Evolutionary conservation across 352 stramenopile species (phyloP).

Genomic region (Pythium aristosporum): DNA sequence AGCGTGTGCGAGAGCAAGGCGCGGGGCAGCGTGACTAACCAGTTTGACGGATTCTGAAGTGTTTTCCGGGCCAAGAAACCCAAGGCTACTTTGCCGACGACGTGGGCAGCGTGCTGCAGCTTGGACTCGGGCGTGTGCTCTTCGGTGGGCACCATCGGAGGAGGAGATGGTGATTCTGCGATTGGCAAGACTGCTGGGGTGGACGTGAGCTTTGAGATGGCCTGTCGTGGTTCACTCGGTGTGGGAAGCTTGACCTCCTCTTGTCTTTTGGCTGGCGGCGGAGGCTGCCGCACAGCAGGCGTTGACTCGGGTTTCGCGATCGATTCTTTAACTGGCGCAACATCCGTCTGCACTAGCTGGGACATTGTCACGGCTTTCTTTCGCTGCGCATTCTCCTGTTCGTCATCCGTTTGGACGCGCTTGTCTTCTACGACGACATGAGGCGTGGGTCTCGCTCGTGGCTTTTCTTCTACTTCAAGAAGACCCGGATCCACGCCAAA

Average conservation of each 20-base stretch:
- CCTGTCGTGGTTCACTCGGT: neutral
- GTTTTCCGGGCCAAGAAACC: slow-evolving; percentile 41
- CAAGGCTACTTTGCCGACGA: slow-evolving; percentile 50
- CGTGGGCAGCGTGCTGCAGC: slow-evolving; percentile 39
- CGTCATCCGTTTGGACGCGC: slow-evolving; percentile 54
- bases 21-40: slow-evolving; percentile 43
- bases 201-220: neutral
- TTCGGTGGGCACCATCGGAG: neutral
- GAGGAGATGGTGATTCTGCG: slow-evolving; percentile 5
- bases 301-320: slow-evolving; percentile 10
- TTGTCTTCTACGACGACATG: slow-evolving; percentile 41
- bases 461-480: slow-evolving; percentile 15
- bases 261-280: neutral
- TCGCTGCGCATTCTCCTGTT: slow-evolving; percentile 16
- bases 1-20: slow-evolving; percentile 32
- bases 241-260: slow-evolving; percentile 10
- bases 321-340: neutral
- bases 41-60: slow-evolving; percentile 50
- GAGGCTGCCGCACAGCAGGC: neutral
- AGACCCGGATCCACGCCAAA: slow-evolving; percentile 61
- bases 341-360: slow-evolving; percentile 37
- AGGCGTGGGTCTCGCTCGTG: slow-evolving; percentile 2
- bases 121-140: slow-evolving; percentile 20
- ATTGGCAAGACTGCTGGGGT: neutral
- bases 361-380: slow-evolving; percentile 1